These are phyloP conservation scores for Arthromyces matolae DNA, from an alignment of 768 basidiomycete species.

Conservation along the genomic window DNA sequence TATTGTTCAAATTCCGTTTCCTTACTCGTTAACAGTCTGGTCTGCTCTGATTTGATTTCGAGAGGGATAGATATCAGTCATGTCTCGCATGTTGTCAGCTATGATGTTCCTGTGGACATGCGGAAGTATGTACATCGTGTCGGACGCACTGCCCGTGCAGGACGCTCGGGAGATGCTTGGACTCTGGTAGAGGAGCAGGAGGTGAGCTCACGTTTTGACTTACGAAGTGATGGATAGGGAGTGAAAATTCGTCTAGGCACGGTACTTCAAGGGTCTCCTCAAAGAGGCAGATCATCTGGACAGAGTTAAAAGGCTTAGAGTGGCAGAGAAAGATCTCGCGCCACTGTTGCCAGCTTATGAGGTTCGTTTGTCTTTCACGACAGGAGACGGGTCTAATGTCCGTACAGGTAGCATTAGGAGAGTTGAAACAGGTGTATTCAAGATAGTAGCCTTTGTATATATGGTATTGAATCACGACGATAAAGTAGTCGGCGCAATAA, in stretches of 20 bases:
- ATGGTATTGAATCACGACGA: not conserved
- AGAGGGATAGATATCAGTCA: slow-evolving; percentile 94
- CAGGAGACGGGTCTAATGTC: not conserved
- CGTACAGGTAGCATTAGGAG: slow-evolving; percentile 34
- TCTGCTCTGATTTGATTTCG: slow-evolving; percentile 96
- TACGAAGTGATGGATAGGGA: not conserved
- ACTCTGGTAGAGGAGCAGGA: slow-evolving; percentile 94
- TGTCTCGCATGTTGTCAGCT: slow-evolving; percentile 90
- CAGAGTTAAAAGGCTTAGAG: slow-evolving; percentile 62
- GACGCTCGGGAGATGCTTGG: slow-evolving; percentile 87
- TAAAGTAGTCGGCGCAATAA: no score
- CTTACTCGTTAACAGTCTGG: slow-evolving; percentile 65
- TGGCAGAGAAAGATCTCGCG: slow-evolving; percentile 58
- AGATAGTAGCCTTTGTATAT: slow-evolving; percentile 13
- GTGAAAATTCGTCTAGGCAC: slow-evolving; percentile 47
- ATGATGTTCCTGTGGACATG: slow-evolving; percentile 96
- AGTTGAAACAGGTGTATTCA: slow-evolving; percentile 37
- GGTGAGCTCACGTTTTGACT: slow-evolving; percentile 33
- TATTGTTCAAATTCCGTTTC: no score
- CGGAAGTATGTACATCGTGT: slow-evolving; percentile 98
- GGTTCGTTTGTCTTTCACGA: slow-evolving; percentile 35
- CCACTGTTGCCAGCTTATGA: slow-evolving; percentile 61
- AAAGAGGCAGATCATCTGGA: slow-evolving; percentile 66
- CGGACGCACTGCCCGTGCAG: slow-evolving; percentile 93
- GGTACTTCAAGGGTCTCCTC: slow-evolving; percentile 84